Evolutionary conservation across 2,329 filamentous ascomycete species (phyloP), one percentile per base, ranked within the genome.

Genomic region (Stagonosporopsis tanaceti): DNA sequence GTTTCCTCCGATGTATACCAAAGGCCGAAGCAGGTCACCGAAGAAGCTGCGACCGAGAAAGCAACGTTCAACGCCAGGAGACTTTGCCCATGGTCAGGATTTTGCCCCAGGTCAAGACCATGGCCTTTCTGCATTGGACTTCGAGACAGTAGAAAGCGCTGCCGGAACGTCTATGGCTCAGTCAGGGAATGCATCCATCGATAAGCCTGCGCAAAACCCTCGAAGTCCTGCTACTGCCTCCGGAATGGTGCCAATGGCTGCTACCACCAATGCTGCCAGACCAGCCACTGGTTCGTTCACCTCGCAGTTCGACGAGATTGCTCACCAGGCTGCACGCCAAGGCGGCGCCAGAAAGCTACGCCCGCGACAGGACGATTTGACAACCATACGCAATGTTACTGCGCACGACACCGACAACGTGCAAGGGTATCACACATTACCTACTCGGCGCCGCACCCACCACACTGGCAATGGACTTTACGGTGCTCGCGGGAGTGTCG

Each of bases 401-500:
- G 6, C 35, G 14, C 30, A 25, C 2, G 30, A 24, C 5, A 22
- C 11, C 4, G 4, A 14, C 14, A 17, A 39, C 7, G 6, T 17
- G 3, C 15, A 52, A 14, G 45, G 52, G 15, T 32, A 60, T 17
- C 44, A 28, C 34, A 64, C 60, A 1, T 6, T 64, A 8, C 59
- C 62, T 24, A 27, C 35, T 28, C 63, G 62, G 37, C 41, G 38
- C 28, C 47, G 50, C 5, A 38, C 47, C 8, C 34, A 50, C 27
- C 61, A 57, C 20, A 20, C 46, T 41, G 65, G 58, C n/a, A 73
- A 71, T 32, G 71, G 70, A 11, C 57, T 72, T 2, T 71, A 71
- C 34, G 52, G 53, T 14, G 54, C 56, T 22, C 64, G 62, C 27
- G 58, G 63, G 25, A 47, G 28, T 22, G 60, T 50, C 8, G 72